Conservation (phyloP, 2,329 filamentous ascomycete genomes). For the Sclerotiophoma versabilis region DNA sequence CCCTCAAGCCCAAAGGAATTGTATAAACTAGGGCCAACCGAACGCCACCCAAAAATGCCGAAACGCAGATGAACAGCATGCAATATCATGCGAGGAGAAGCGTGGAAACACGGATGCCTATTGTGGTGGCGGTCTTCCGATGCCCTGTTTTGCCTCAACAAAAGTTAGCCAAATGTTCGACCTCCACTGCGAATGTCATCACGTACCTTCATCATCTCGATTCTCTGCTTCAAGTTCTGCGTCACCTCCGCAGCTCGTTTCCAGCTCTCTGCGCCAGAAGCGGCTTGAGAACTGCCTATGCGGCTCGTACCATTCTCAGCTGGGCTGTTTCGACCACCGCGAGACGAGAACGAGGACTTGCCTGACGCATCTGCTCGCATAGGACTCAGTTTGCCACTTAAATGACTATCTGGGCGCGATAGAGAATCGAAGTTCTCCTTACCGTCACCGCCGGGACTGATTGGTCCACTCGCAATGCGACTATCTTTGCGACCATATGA, state of each 20-base stretch:
- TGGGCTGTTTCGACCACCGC: slow-evolving; percentile 44
- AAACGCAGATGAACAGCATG: background rate
- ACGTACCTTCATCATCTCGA: slow-evolving; percentile 93
- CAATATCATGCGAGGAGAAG: background rate
- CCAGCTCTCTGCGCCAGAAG: slow-evolving; percentile 77
- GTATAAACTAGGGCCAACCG: background rate
- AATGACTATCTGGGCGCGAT: slow-evolving; percentile 42
- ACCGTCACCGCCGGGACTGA: slow-evolving; percentile 51
- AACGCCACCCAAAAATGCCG: slow-evolving; percentile 16
- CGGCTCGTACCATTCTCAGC: slow-evolving; percentile 34
- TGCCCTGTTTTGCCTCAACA: slow-evolving; percentile 48
- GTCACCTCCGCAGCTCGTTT: slow-evolving; percentile 96
- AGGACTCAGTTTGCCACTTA: slow-evolving; percentile 51
- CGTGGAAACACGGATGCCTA: background rate
- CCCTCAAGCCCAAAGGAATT: background rate
- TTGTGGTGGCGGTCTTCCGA: slow-evolving; percentile 41
- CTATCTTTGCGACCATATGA: slow-evolving; percentile 43
- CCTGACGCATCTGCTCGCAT: slow-evolving; percentile 44
- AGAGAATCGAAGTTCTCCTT: slow-evolving; percentile 57
- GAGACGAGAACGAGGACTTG: slow-evolving; percentile 43
- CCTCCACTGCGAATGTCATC: too few relatives aligned
- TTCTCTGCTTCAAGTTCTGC: slow-evolving; percentile 93
- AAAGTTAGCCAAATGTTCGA: slow-evolving; percentile 20
- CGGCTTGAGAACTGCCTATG: slow-evolving; percentile 36
- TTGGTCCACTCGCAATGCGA: slow-evolving; percentile 36